Evolutionary conservation across 1,284 basidiomycete genomes (phyloP).

Genomic region (Melanopsichium pennsylvanicum): DNA sequence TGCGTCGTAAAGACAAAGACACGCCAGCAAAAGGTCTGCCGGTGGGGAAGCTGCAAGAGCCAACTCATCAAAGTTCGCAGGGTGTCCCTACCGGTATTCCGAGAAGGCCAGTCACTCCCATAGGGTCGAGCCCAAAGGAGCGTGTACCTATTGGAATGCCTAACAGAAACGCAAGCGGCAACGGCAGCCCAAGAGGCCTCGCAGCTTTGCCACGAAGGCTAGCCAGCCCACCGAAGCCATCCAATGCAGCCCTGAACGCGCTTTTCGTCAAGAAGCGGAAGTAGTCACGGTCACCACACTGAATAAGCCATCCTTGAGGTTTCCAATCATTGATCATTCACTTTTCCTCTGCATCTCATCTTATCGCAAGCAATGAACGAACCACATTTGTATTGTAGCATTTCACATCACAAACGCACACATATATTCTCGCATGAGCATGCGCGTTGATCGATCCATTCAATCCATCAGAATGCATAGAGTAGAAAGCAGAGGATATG

Average conservation of each 20-base stretch:
- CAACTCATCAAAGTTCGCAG: conserved; percentile 17
- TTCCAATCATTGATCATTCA: no score
- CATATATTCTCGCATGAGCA: background rate
- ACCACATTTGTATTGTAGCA: conserved; percentile 11
- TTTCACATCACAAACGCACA: background rate
- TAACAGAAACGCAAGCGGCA: conserved; percentile 2
- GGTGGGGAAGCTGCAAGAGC: conserved; percentile 14
- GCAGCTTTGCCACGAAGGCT: conserved; percentile 26
- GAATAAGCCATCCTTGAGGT: no score
- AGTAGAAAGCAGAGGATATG: background rate
- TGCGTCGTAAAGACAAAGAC: no score
- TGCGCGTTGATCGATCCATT: no score
- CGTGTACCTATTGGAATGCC: conserved; percentile 9
- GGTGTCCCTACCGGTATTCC: conserved; percentile 2
- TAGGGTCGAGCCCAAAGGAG: conserved; percentile 15
- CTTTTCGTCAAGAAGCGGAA: conserved; percentile 46
- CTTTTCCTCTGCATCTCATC: no score
- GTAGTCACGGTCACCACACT: no score
- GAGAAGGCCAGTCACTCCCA: conserved; percentile 17
- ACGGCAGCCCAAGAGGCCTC: conserved; percentile 20
- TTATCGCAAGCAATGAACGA: background rate
- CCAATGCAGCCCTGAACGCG: conserved; percentile 40
- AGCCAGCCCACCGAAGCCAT: conserved; percentile 39
- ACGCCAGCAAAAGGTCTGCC: conserved; percentile 10
- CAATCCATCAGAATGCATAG: background rate